phyloP scores from a whole-genome alignment of 2,329 filamentous ascomycete genomes.

The Claviceps citrina region DNA sequence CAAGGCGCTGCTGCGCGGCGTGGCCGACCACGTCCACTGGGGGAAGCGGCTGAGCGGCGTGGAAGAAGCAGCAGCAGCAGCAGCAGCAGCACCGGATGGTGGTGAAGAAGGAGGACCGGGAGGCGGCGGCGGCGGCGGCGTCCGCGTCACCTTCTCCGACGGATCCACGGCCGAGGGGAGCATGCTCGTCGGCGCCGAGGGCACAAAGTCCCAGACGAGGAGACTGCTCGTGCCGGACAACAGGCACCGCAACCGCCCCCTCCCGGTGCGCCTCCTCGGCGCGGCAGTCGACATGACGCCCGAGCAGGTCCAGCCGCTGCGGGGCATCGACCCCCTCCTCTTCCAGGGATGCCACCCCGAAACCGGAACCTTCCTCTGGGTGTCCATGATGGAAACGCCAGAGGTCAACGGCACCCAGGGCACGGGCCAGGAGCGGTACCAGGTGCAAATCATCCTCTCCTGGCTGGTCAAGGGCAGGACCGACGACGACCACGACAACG shows the following conservation, averaged over 20 bases:
- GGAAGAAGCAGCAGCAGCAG: no score
- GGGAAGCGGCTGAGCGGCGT: constrained; percentile 17
- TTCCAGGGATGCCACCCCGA: constrained; percentile 38
- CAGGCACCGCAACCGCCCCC: constrained; percentile 16
- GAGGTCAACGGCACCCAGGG: constrained; percentile 20
- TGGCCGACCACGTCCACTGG: constrained; percentile 17
- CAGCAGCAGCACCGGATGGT: background rate
- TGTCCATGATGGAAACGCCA: constrained; percentile 29
- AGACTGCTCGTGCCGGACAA: constrained; percentile 18
- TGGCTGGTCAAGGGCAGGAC: constrained; percentile 24
- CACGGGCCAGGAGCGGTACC: constrained; percentile 19
- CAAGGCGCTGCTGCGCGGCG: constrained; percentile 14
- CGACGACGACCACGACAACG: constrained; percentile 19
- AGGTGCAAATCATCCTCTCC: constrained; percentile 30
- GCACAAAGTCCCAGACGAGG: constrained; percentile 22
- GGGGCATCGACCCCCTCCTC: constrained; percentile 36
- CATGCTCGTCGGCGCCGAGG: constrained; percentile 26
- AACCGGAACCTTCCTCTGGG: constrained; percentile 35
- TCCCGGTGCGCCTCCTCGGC: constrained; percentile 25
- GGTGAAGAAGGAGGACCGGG: no score
- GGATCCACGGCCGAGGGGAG: constrained; percentile 18
- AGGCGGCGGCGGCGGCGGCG: constrained; percentile 1
- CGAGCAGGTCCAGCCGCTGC: constrained; percentile 22
- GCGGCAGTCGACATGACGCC: constrained; percentile 22
- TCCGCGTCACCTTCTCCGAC: constrained; percentile 18